These are phyloP conservation scores for Cyclotella cryptica DNA, from an alignment of 108 stramenopile genomes.

Conservation along the genomic window DNA sequence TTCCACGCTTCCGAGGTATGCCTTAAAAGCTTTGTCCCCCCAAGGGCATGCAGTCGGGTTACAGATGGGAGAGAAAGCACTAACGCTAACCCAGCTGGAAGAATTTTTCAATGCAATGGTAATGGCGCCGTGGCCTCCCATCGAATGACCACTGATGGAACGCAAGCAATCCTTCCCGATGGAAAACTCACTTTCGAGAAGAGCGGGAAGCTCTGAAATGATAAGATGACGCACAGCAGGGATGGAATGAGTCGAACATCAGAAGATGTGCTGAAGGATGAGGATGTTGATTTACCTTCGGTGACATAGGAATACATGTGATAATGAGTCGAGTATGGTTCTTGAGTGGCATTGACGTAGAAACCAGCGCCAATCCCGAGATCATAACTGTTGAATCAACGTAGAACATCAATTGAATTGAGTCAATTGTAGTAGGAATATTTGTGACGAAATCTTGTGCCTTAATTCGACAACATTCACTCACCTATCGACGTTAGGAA, in stretches of 20 bases:
- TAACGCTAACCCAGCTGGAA: constrained; percentile 66
- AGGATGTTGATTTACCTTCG: constrained; percentile 18
- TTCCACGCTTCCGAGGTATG: constrained; percentile 89
- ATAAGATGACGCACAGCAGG: not conserved
- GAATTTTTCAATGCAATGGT: constrained; percentile 79
- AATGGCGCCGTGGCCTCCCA: constrained; percentile 93
- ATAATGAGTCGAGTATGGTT: constrained; percentile 83
- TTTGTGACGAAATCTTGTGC: not conserved
- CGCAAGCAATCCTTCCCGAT: constrained; percentile 56
- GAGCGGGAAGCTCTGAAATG: constrained; percentile 73
- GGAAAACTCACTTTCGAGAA: constrained; percentile 68
- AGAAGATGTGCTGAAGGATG: not conserved
- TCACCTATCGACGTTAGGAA: constrained; percentile 77
- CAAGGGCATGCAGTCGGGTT: constrained; percentile 94
- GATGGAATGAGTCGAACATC: not conserved
- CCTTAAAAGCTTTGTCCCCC: constrained; percentile 97
- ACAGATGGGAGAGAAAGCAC: constrained; percentile 96
- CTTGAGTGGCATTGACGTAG: constrained; percentile 95
- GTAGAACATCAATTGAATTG: not conserved
- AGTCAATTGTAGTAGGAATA: not conserved
- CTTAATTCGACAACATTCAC: not conserved
- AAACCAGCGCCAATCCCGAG: constrained; percentile 97
- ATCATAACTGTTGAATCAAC: constrained; percentile 87
- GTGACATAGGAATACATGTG: constrained; percentile 97
- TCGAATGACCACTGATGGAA: constrained; percentile 92